Evolutionary conservation across 2,329 filamentous ascomycete genomes (phyloP), one percentile per base, ranked within the genome.

Genomic region (Aspergillus aculeatus): DNA sequence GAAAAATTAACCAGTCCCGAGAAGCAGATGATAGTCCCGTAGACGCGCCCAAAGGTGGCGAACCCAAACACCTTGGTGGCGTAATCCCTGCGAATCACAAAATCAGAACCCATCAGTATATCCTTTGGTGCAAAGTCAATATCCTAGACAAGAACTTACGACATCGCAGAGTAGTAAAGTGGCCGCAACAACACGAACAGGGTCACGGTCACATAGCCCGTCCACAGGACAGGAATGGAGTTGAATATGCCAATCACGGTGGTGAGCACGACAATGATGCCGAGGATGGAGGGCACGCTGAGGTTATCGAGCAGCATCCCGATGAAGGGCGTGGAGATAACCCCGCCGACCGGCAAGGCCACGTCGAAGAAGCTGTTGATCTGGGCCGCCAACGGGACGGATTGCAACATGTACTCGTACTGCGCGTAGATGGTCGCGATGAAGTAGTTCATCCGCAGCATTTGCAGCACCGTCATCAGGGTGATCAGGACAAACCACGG

Each of bases 31-130:
- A 96, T 91, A 11, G 92, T 83, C 4, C 93, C 93, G 76, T 96
- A 96, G 31, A 96, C 91, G 50, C 90, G 95, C 47, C 92, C 92
- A 68, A 96, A 97, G 0, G 92, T 96, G 58, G 88, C 83, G 77
- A 96, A 96, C 14, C 92, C 92, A 72, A 96, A 96, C 32, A 96
- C 91, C 76, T 96, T 96, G 65, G 91, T 92, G 14, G 86, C 86
- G 74, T 96, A 96, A 78, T 96, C 92, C 26, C 83, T 83, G 23
- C 9, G 21, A 35, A 16, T 35, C 32, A 21, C 56, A 58, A 54
- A 59, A 55, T 29, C 38, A 19, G 16, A 16, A 16, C 14, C 5
- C 11, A 41, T 41, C 14, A 41, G 35, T n/a, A 41, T n/a, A 41
- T 41, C 5, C 16, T 19, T 10, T 32, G 19, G 32, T 5, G 7